Evolutionary conservation across 169 alveolate species (phyloP).

Genomic region (Babesia bigemina): DNA sequence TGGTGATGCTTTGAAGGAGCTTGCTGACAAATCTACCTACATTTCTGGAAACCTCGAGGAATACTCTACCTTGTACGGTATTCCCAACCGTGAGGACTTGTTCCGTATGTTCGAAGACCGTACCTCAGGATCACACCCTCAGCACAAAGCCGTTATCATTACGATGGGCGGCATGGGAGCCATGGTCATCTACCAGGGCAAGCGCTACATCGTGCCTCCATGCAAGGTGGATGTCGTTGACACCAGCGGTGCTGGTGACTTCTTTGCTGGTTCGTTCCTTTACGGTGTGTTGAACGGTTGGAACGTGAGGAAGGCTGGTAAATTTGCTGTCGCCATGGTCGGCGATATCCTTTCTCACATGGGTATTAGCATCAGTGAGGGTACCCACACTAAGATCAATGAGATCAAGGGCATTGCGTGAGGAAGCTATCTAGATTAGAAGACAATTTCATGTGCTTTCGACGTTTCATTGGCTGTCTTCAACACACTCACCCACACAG

Average conservation of each 20-base stretch:
- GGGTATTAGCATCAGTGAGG: neutral
- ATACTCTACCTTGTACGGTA: neutral
- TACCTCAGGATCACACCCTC: slow-evolving; percentile 15
- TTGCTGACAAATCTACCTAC: slow-evolving; percentile 25
- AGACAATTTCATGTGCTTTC: too few relatives aligned
- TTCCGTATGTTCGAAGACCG: neutral
- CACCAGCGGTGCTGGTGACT: slow-evolving; percentile 43
- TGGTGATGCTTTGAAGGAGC: slow-evolving; percentile 3
- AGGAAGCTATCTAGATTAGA: slow-evolving; percentile 20
- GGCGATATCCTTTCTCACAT: slow-evolving; percentile 3
- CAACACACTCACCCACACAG: too few relatives aligned
- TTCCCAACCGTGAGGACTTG: neutral
- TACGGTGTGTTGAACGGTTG: slow-evolving; percentile 33
- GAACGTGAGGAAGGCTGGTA: neutral
- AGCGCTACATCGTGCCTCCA: slow-evolving; percentile 11
- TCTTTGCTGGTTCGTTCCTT: slow-evolving; percentile 27
- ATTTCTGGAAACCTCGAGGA: slow-evolving; percentile 28
- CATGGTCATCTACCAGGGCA: slow-evolving; percentile 15
- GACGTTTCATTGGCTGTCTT: too few relatives aligned
- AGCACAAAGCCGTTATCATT: slow-evolving; percentile 4
- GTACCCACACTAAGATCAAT: slow-evolving; percentile 17
- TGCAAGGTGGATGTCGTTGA: slow-evolving; percentile 1
- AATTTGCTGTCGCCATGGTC: slow-evolving; percentile 3
- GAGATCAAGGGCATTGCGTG: neutral
- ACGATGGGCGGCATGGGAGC: slow-evolving; percentile 31